Evolutionary conservation across 139 green algal genomes (phyloP).

Genomic region (Deuterostichococcus epilithicus): DNA sequence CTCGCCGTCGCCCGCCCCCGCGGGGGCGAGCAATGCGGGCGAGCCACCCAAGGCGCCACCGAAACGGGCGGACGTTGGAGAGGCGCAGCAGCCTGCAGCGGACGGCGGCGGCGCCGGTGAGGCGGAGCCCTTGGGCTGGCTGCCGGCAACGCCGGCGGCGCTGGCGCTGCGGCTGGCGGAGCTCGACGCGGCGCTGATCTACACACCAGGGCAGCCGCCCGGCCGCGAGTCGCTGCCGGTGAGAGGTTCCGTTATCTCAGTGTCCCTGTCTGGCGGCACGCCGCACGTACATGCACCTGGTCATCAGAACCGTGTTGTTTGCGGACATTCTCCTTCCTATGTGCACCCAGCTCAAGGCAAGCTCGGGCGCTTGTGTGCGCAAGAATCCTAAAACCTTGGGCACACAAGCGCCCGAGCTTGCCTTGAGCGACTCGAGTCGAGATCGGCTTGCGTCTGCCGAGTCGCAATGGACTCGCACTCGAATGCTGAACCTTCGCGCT

Average conservation of each 20-base stretch:
- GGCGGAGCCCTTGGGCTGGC: conserved; percentile 61
- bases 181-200: conserved; percentile 63
- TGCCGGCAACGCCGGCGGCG: conserved; percentile 63
- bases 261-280: background rate
- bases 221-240: conserved; percentile 8
- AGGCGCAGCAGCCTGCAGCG: no score
- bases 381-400: background rate
- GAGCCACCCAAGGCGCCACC: no score
- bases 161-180: conserved; percentile 61
- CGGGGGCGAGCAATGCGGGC: background rate
- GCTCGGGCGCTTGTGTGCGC: background rate
- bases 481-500: background rate
- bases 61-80: no score
- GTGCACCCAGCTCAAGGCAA: background rate
- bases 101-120: background rate
- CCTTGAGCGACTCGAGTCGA: background rate
- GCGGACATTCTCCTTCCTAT: background rate
- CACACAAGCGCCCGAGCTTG: background rate
- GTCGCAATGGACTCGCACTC: background rate
- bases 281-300: no score
- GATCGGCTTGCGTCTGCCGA: background rate
- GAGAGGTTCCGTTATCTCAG: background rate
- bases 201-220: conserved; percentile 22
- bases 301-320: background rate
- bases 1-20: background rate